Evolutionary conservation across 305 asterid genomes (phyloP), one percentile per base, ranked within the genome.

Genomic region (Fraxinus ornus): DNA sequence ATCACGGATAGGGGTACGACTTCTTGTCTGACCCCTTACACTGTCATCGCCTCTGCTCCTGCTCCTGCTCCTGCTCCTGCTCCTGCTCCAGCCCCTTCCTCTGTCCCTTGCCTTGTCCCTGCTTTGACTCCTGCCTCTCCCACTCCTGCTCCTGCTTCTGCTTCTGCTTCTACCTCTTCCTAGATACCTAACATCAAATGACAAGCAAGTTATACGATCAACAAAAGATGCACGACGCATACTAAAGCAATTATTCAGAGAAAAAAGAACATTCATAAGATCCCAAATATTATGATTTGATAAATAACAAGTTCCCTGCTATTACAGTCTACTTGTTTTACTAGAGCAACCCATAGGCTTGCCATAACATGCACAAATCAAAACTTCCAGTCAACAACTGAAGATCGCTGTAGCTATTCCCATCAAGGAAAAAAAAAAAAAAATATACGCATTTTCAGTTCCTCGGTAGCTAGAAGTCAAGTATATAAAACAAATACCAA

Each of bases 41-140:
- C 78, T 78, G 60, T 79, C 83, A 83, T 78, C 81, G 77, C 84
- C 89, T 83, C 92, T 85, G 68, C 89, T 82, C 86, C 91, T 82
- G 78, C 88, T 86, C 84, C 92, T 36, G 32, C 85, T 80, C 74
- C 70, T 35, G 26, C 75, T 30, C 52, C 49, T 30, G 33, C 33
- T 30, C 52, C 49, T 30, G 33, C 33, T 30, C 33, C 33, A 0
- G 78, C 88, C 83, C 79, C 92, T 75, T 75, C 84, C 88, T 86
- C 91, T 87, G 77, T 84, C 88, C 68, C 89, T 86, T 49, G 79
- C 90, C 80, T 91, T 84, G 76, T 88, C 85, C 81, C 92, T 85
- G 84, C 90, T 80, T 73, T 84, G 80, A 76, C 85, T 79, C 85
- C 86, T 83, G 73, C 85, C 88, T 85, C 89, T 82, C 12, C 90